A percentile compares a stretch with the other conserved stretches of the same genome.
Conservation (phyloP, 257 asterid genomes). For the Fraxinus excelsior region DNA sequence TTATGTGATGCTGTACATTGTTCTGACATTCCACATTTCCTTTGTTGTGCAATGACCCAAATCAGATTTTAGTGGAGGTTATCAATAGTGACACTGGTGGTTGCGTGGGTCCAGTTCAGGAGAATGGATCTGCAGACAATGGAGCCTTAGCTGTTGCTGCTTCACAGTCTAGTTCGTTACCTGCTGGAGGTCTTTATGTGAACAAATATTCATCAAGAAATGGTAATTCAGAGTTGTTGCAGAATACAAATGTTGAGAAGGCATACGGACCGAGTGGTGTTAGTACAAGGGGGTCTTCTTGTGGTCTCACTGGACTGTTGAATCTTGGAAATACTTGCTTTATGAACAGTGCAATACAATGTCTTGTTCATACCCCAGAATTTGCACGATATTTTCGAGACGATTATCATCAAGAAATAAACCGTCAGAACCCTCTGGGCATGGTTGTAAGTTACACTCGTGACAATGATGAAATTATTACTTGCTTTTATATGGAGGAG, state of each 20-base stretch:
- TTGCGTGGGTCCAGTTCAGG: slow-evolving; percentile 48
- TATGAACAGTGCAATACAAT: slow-evolving; percentile 98
- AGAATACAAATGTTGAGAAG: slow-evolving; percentile 57
- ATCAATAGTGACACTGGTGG: slow-evolving; percentile 46
- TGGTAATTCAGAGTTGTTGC: slow-evolving; percentile 62
- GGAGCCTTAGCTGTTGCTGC: slow-evolving; percentile 57
- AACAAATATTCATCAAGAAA: slow-evolving; percentile 77
- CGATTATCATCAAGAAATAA: slow-evolving; percentile 94
- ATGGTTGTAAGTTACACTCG: slow-evolving; percentile 90
- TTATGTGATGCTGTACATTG: slow-evolving; percentile 25
- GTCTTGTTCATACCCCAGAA: slow-evolving; percentile 98
- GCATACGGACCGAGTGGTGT: slow-evolving; percentile 75
- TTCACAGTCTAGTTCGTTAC: slow-evolving; percentile 47
- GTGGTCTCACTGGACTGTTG: slow-evolving; percentile 91
- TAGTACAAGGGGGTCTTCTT: slow-evolving; percentile 88
- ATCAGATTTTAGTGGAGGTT: slow-evolving; percentile 89
- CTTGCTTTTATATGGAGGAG: slow-evolving; percentile 4
- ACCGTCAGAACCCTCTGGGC: slow-evolving; percentile 96
- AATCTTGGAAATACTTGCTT: slow-evolving; percentile 99
- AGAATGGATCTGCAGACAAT: slow-evolving; percentile 68
- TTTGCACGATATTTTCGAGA: slow-evolving; percentile 92
- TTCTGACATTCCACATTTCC: slow-evolving; percentile 34
- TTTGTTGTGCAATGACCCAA: slow-evolving; percentile 28
- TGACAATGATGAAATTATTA: slow-evolving; percentile 10
- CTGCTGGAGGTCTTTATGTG: slow-evolving; percentile 66